Conservation (phyloP, 2,329 filamentous ascomycete genomes). For the Penicillium italicum region DNA sequence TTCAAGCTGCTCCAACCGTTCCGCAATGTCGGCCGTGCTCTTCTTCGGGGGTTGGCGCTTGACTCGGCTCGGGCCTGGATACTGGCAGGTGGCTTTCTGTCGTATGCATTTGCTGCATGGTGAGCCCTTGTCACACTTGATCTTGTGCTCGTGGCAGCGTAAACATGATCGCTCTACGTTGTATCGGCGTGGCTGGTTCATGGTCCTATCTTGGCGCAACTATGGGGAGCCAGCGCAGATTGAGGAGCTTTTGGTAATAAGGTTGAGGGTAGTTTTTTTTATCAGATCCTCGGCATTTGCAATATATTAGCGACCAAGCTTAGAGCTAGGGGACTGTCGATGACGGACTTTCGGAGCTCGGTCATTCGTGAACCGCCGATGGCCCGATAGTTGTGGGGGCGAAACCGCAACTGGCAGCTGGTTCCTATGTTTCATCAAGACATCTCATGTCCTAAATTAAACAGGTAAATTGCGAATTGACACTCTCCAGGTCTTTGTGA, state of each 20-base stretch:
- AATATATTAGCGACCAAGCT: not conserved
- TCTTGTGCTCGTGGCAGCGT: slow-evolving; percentile 31
- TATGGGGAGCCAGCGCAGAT: not conserved
- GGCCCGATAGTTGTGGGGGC: not conserved
- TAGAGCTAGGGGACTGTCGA: not conserved
- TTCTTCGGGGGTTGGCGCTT: slow-evolving; percentile 22
- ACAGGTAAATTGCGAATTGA: not conserved
- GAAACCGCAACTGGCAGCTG: not conserved
- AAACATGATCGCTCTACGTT: slow-evolving; percentile 30
- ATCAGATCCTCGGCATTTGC: not conserved
- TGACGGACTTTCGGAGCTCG: not conserved
- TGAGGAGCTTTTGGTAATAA: not conserved
- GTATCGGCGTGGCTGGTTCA: slow-evolving; percentile 20
- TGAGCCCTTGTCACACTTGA: slow-evolving; percentile 24
- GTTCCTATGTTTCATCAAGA: not conserved
- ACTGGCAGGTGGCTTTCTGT: slow-evolving; percentile 21
- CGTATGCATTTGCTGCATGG: slow-evolving; percentile 25
- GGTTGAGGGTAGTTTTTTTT: not conserved
- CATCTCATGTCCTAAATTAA: not conserved
- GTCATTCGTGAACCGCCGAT: slow-evolving; percentile 3
- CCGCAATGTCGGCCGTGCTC: slow-evolving; percentile 18
- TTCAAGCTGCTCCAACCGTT: slow-evolving; percentile 25
- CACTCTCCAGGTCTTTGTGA: not conserved
- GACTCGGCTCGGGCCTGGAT: slow-evolving; percentile 21
- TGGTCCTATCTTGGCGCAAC: not conserved